Percentiles rank a stretch among this genome's conserved stretches.
phyloP scores from a whole-genome alignment of 257 asterid species.

The Lantana camara region DNA sequence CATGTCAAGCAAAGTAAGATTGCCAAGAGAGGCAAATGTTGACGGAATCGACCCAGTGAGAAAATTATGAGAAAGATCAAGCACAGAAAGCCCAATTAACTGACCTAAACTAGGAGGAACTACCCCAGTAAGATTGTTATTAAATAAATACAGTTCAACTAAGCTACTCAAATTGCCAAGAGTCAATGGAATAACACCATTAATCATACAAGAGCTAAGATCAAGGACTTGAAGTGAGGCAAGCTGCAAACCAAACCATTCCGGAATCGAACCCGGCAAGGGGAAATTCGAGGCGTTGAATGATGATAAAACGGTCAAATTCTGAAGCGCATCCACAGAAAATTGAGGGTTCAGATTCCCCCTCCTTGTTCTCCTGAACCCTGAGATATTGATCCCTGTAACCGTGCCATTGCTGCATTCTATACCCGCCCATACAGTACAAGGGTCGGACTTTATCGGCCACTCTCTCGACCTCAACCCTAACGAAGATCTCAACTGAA shows the following conservation, averaged over 20 bases:
- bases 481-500: constrained; percentile 89
- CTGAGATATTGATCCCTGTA: constrained; percentile 68
- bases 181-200: constrained; percentile 59
- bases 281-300: constrained; percentile 80
- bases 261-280: constrained; percentile 75
- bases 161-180: constrained; percentile 80
- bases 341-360: constrained; percentile 81
- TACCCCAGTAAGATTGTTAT: constrained; percentile 59
- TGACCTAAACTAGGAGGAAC: constrained; percentile 71
- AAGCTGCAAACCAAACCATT: constrained; percentile 71
- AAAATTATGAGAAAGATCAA: constrained; percentile 74
- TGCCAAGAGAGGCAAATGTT: constrained; percentile 42
- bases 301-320: constrained; percentile 59
- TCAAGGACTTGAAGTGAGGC: constrained; percentile 75
- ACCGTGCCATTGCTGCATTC: constrained; percentile 72
- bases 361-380: constrained; percentile 75
- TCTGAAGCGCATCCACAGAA: constrained; percentile 71
- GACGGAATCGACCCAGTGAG: constrained; percentile 59
- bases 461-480: constrained; percentile 88
- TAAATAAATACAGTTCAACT: constrained; percentile 58
- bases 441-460: constrained; percentile 87
- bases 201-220: constrained; percentile 72
- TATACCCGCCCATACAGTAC: constrained; percentile 70
- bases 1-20: constrained; percentile 63
- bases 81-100: constrained; percentile 53